Evolutionary conservation across 1,284 basidiomycete species (phyloP).

Genomic region (Ganoderma meredithae): DNA sequence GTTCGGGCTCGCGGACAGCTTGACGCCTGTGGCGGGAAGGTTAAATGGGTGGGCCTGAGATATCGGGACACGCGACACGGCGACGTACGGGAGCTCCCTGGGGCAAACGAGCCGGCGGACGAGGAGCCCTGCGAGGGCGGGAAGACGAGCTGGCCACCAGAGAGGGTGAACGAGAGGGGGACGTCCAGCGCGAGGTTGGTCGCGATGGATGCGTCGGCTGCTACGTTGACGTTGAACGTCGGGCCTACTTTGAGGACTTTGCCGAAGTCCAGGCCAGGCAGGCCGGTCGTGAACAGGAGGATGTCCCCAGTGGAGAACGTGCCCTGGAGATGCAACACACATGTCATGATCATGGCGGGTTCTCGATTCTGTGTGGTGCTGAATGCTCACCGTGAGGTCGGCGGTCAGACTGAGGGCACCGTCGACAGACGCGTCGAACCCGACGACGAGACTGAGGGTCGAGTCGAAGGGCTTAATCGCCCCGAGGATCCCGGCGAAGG

Average conservation of each 20-base stretch:
- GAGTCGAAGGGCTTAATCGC: background rate
- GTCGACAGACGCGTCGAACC: conserved; percentile 7
- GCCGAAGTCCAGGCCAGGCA: conserved; percentile 4
- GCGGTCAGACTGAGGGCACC: background rate
- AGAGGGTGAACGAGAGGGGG: conserved; percentile 43
- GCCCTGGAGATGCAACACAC: conserved; percentile 7
- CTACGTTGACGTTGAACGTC: conserved; percentile 40
- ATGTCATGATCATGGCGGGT: too few relatives aligned
- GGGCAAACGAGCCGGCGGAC: conserved; percentile 31
- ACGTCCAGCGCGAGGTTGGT: conserved; percentile 48
- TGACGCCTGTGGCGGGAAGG: conserved; percentile 43
- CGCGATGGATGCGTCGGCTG: conserved; percentile 42
- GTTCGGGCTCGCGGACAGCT: conserved; percentile 47
- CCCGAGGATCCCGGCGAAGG: background rate
- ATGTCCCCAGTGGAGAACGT: conserved; percentile 3
- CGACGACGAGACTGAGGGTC: background rate
- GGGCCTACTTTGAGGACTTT: conserved; percentile 46
- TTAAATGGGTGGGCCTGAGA: too few relatives aligned
- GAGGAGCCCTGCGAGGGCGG: conserved; percentile 37
- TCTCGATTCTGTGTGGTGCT: too few relatives aligned
- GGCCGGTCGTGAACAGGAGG: background rate
- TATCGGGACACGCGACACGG: background rate
- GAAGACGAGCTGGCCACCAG: conserved; percentile 50
- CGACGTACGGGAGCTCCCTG: conserved; percentile 47
- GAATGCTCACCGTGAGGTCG: background rate